Evolutionary conservation across 129 eudicot genomes (phyloP).

Genomic region (Centaurea solstitialis): DNA sequence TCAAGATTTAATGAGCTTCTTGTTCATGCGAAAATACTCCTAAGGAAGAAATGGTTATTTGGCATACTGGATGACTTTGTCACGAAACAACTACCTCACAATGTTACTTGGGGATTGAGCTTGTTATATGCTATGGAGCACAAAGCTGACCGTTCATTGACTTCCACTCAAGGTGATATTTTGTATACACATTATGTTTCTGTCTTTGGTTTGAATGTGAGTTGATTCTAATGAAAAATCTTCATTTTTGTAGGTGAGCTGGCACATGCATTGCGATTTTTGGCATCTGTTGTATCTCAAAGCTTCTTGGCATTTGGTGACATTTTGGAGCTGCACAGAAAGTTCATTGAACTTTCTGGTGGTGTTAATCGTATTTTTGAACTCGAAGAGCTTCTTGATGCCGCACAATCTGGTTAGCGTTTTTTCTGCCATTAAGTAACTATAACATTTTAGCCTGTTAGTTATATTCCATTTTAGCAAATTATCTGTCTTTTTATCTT

Average conservation of each 20-base stretch:
- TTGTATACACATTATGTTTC: not conserved
- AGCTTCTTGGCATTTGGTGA: slow-evolving; percentile 99
- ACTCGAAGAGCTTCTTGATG: slow-evolving; percentile 92
- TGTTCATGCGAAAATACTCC: slow-evolving; percentile 63
- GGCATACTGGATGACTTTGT: slow-evolving; percentile 91
- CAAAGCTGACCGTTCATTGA: slow-evolving; percentile 87
- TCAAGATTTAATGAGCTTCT: slow-evolving; percentile 82
- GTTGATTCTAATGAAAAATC: not conserved
- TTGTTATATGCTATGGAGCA: slow-evolving; percentile 96
- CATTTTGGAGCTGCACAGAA: slow-evolving; percentile 91
- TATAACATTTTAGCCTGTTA: not conserved
- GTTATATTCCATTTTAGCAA: not conserved
- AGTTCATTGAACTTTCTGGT: slow-evolving; percentile 91
- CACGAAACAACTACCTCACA: slow-evolving; percentile 96
- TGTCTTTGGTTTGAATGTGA: not conserved
- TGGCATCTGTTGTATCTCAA: slow-evolving; percentile 99
- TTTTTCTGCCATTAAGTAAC: slow-evolving; percentile 3
- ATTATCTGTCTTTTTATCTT: too few relatives aligned
- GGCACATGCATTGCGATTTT: slow-evolving; percentile 94
- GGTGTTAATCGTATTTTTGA: slow-evolving; percentile 91
- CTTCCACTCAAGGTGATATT: slow-evolving; percentile 86
- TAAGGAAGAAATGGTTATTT: slow-evolving; percentile 88
- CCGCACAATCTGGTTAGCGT: slow-evolving; percentile 78
- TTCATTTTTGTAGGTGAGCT: slow-evolving; percentile 65
- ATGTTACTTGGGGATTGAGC: slow-evolving; percentile 98